Evolutionary conservation across 208 protist species (phyloP), one percentile per base, ranked within the genome.

Genomic region (Spongospora subterranea): DNA sequence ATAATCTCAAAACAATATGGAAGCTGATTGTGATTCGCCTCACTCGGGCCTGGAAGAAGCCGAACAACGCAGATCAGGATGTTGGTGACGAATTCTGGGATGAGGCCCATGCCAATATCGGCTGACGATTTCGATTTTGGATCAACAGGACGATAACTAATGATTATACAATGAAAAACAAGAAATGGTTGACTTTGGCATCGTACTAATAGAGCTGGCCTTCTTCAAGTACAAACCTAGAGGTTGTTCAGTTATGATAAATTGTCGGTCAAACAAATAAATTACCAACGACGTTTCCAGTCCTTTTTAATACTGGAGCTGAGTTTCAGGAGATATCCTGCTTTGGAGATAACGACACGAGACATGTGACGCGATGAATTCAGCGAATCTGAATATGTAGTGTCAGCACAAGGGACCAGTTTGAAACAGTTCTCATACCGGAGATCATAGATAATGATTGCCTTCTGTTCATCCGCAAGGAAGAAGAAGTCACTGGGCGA

Each of bases 1-100:
- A 82, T 82, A 82, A 82, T 82, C n/a, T 82, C 71, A 43, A 82
- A 82, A n/a, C 71, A 82, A n/a, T 82, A 82, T 35, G 71, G 71
- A 35, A 43, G 71, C 40, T 35, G 40, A 35, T 82, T 43, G 71
- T 60, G 50, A 24, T 60, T 60, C 6, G 6, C 24, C 50, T 60
- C 50, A 60, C 50, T 60, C 24, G 50, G 50, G 24, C 50, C 50
- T 29, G 50, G 50, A 6, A 82, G 35, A 13, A 82, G 71, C 13
- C 71, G 71, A 43, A 82, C 71, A 35, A n/a, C 35, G 40, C 71
- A 82, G n/a, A 82, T 82, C 17, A 82, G 40, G 71, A 82, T 82
- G n/a, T 82, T 82, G 6, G 71, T 82, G 71, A 82, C 71, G n/a
- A 82, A 82, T 43, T 82, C 71, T 20, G 71, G 71, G 35, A 82